phyloP scores from a whole-genome alignment of 345 rosid species.

The Linum lewisii region DNA sequence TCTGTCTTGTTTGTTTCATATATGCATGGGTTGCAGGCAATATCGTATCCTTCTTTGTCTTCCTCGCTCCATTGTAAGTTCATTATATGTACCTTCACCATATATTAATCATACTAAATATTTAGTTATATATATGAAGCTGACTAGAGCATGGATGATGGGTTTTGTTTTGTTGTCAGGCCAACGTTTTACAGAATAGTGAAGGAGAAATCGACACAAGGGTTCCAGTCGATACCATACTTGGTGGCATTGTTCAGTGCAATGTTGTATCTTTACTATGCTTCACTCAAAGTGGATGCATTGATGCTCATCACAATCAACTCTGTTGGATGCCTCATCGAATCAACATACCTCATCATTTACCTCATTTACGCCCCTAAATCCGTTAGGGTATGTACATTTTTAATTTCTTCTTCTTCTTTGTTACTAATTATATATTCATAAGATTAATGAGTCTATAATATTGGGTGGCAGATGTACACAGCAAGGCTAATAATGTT shows the following conservation, averaged over 20 bases:
- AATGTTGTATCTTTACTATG: constrained; percentile 58
- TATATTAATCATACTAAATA: no score
- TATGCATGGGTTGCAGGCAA: constrained; percentile 15
- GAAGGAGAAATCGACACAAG: constrained; percentile 75
- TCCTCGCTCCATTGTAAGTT: constrained; percentile 34
- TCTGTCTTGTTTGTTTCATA: not conserved
- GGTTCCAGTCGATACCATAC: constrained; percentile 59
- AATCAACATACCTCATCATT: constrained; percentile 45
- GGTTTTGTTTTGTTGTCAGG: constrained; percentile 15
- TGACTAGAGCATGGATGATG: not conserved
- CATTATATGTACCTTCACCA: not conserved
- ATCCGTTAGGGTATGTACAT: constrained; percentile 36
- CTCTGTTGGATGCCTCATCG: constrained; percentile 50
- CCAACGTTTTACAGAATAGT: constrained; percentile 54
- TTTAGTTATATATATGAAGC: not conserved
- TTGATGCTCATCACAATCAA: constrained; percentile 62
- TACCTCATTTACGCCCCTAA: constrained; percentile 45
- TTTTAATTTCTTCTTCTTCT: not conserved
- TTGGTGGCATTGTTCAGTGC: constrained; percentile 56
- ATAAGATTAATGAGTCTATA: no score
- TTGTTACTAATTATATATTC: no score
- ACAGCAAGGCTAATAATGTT: constrained; percentile 38
- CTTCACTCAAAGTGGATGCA: constrained; percentile 43
- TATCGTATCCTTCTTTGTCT: constrained; percentile 23
- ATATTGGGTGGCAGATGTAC: constrained; percentile 23